Evolutionary conservation across 2,329 filamentous ascomycete genomes (phyloP), one percentile per base, ranked within the genome.

Genomic region (Dothideomycetes sp.): DNA sequence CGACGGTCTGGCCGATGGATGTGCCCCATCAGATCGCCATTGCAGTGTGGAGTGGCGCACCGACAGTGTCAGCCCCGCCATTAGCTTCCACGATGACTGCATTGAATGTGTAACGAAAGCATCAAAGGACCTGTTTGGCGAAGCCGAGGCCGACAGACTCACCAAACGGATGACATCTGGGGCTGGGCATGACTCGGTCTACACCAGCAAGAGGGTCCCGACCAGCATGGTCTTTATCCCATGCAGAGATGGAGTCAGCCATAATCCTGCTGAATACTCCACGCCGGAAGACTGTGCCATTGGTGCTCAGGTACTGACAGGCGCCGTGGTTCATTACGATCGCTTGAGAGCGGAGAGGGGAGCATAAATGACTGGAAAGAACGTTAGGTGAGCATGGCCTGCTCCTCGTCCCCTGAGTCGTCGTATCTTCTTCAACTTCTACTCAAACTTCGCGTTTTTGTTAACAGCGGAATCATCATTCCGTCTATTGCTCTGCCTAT

Each of bases 41-140:
- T 79, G 70, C 50, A 62, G 46, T 11, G 66, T 81, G 8, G 60
- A 66, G 10, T 83, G 79, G 68, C 62, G 60, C 4, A 66, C 77
- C 2, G 79, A 84, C 52, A 77, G 75, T 48, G 67, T 74, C 36
- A 75, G 69, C 3, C 70, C 73, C 0, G 78, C 78, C 1, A 72
- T 77, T 0, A 66, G 68, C 19, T 87, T 87, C 59, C 69, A 85
- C 49, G 56, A 69, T 5, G 74, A 79, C 47, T 86, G 81, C 52
- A 79, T 86, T 41, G 56, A 62, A 1, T 78, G 76, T 27, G 79
- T 86, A 7, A 66, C 71, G 36, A 65, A 72, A 31, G 74, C 78
- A 16, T 77, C 79, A 0, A 58, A 61, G 38, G 70, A 68, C 4
- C 66, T 79, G 2, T 70, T 79, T 2, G 70, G 76, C 1, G 69